These are phyloP conservation scores for Massarina eburnea DNA, from an alignment of 2,329 filamentous ascomycete genomes.

Conservation along the genomic window DNA sequence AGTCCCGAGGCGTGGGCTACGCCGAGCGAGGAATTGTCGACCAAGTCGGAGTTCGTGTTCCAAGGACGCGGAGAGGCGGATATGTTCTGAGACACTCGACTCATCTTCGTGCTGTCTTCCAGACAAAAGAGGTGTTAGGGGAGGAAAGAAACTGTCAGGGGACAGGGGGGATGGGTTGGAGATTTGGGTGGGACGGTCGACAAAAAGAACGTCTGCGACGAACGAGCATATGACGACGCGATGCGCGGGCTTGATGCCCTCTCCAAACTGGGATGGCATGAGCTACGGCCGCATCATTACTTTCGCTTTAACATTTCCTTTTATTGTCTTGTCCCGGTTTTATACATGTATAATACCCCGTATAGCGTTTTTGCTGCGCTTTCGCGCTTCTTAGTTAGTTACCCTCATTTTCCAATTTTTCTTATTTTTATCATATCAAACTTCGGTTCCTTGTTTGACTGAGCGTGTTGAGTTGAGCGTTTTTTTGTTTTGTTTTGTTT, in stretches of 20 bases:
- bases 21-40: constrained; percentile 37
- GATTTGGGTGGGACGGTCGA: background rate
- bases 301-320: background rate
- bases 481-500: no score
- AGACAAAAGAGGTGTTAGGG: background rate
- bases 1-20: constrained; percentile 40
- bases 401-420: no score
- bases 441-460: no score
- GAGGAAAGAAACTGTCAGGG: background rate
- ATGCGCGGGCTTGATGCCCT: background rate
- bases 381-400: no score
- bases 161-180: background rate
- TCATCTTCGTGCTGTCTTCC: background rate
- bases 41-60: background rate
- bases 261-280: background rate
- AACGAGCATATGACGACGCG: background rate
- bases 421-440: no score
- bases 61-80: background rate
- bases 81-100: background rate
- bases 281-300: background rate
- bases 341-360: background rate
- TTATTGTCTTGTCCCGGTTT: background rate
- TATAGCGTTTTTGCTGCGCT: no score
- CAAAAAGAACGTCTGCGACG: background rate
- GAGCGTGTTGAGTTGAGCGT: no score